These are phyloP conservation scores for Aspergillus avenaceus DNA, from an alignment of 495 filamentous ascomycete species.

Conservation along the genomic window DNA sequence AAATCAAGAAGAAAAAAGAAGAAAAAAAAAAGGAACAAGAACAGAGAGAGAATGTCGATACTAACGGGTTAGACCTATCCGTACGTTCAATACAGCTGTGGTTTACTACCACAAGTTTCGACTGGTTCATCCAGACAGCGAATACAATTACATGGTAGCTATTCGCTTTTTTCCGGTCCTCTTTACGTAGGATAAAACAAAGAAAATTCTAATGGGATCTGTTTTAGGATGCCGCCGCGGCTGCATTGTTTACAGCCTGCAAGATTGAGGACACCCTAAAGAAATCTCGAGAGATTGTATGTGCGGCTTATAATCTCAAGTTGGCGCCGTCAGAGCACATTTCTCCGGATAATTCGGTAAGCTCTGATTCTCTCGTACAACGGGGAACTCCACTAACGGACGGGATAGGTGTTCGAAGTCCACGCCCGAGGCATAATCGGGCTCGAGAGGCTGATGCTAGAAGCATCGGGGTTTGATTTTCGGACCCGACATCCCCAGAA, in stretches of 20 bases:
- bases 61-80: conserved; percentile 57
- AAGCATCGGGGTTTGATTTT: conserved; percentile 89
- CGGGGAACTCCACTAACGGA: neutral
- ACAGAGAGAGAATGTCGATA: neutral
- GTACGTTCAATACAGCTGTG: conserved; percentile 79
- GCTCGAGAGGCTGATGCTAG: conserved; percentile 90
- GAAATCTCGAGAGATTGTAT: conserved; percentile 90
- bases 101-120: conserved; percentile 89
- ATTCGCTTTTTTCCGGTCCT: neutral
- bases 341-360: conserved; percentile 76
- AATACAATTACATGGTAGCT: conserved; percentile 57
- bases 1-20: too few species aligned
- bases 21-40: neutral
- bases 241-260: conserved; percentile 85
- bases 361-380: conserved; percentile 4
- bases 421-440: conserved; percentile 75
- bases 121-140: conserved; percentile 67
- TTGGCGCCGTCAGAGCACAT: conserved; percentile 65
- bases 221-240: conserved; percentile 73
- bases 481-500: conserved; percentile 86
- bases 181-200: conserved; percentile 13
- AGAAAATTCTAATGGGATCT: too few species aligned
- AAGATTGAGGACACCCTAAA: conserved; percentile 98
- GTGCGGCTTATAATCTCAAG: conserved; percentile 83
- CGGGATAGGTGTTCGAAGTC: conserved; percentile 66